A percentile compares a stretch with the other conserved stretches of the same genome.
Evolutionary conservation across 176 grass and related monocot species (phyloP).

Genomic region (Chrysopogon serrulatus): DNA sequence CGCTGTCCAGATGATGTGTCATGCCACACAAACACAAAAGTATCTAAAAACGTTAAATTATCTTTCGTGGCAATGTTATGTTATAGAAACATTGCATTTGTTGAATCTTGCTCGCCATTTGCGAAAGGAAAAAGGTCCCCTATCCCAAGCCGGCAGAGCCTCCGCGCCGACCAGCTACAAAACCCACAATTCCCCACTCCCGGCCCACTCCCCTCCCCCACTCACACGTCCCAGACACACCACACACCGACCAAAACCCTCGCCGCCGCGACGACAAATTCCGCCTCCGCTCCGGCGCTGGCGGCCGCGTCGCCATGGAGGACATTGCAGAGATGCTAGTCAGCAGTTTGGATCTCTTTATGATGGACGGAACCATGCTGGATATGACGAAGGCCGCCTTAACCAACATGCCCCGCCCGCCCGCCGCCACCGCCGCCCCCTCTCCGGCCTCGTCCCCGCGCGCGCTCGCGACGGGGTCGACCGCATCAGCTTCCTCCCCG

Average conservation of each 20-base stretch:
- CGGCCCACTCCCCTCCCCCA: too few relatives aligned
- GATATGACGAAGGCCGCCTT: not conserved
- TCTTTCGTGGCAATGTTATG: too few relatives aligned
- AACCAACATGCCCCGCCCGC: not conserved
- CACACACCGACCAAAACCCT: too few relatives aligned
- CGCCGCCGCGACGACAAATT: not conserved
- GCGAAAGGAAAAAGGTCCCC: too few relatives aligned
- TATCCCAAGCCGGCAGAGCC: not conserved
- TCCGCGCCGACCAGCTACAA: not conserved
- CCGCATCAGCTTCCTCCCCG: not conserved
- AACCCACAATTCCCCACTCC: not conserved
- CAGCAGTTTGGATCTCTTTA: not conserved
- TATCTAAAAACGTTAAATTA: too few relatives aligned
- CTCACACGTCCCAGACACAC: not conserved
- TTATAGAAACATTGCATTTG: too few relatives aligned
- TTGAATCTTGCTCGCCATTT: too few relatives aligned
- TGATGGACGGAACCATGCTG: not conserved
- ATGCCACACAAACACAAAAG: too few relatives aligned
- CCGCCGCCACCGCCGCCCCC: not conserved
- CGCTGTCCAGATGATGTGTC: too few relatives aligned
- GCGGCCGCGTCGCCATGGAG: not conserved
- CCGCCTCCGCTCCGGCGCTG: not conserved
- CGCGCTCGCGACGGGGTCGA: not conserved
- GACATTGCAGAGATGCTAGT: not conserved
- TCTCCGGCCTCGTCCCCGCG: not conserved